Percentiles rank a stretch among this genome's conserved stretches.
These are phyloP conservation scores for Ustilago esculenta DNA, from an alignment of 1,284 basidiomycete genomes.

Conservation along the genomic window DNA sequence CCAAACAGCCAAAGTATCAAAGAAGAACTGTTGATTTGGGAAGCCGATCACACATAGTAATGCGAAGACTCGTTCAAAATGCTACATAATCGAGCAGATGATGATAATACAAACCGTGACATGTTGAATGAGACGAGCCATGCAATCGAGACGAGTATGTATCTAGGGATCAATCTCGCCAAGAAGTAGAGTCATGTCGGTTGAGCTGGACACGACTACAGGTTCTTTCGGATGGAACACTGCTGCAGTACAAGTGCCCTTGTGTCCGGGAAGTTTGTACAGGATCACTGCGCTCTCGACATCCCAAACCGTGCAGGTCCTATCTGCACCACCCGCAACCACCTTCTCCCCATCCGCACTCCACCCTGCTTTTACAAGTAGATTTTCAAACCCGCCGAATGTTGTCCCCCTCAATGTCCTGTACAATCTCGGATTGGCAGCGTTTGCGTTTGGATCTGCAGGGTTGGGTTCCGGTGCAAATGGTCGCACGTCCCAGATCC, in stretches of 20 bases:
- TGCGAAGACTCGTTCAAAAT: not conserved
- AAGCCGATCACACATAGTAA: too few relatives aligned
- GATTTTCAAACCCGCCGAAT: slow-evolving; percentile 62
- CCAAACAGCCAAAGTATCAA: too few relatives aligned
- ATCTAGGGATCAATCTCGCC: slow-evolving; percentile 56
- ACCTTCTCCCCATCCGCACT: slow-evolving; percentile 59
- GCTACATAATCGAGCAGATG: not conserved
- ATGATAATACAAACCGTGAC: slow-evolving; percentile 4
- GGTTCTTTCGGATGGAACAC: slow-evolving; percentile 65
- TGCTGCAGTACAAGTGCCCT: slow-evolving; percentile 64
- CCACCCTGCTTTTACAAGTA: slow-evolving; percentile 57
- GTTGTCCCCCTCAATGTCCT: slow-evolving; percentile 60
- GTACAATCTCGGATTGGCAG: slow-evolving; percentile 51
- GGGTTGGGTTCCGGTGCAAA: slow-evolving; percentile 61
- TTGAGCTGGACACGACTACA: slow-evolving; percentile 59
- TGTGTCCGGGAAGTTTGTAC: slow-evolving; percentile 66
- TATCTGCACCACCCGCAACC: slow-evolving; percentile 59
- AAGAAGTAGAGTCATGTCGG: slow-evolving; percentile 59
- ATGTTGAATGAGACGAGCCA: too few relatives aligned
- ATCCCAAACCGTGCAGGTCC: slow-evolving; percentile 65
- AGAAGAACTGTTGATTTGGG: too few relatives aligned
- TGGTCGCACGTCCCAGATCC: slow-evolving; percentile 67
- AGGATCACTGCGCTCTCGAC: slow-evolving; percentile 53
- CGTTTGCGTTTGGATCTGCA: slow-evolving; percentile 24
- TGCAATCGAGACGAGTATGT: too few relatives aligned